Evolutionary conservation across 2,329 filamentous ascomycete species (phyloP), one percentile per base, ranked within the genome.

Genomic region (Coleophoma eucalyptorum): DNA sequence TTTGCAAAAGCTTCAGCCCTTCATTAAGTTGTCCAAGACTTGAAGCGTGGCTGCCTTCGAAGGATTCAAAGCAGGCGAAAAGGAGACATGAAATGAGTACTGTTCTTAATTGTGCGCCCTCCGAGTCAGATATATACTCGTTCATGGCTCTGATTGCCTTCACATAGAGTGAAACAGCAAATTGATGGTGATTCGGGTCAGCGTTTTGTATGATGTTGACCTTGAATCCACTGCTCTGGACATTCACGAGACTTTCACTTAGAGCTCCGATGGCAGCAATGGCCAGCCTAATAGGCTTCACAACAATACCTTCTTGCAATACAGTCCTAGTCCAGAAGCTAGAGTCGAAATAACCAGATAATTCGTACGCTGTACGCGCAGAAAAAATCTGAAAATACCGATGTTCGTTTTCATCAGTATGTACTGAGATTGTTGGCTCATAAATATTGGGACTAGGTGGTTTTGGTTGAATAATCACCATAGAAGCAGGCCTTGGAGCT

Each of bases 251-350:
- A 3, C 81, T 84, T 64, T 84, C 84, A 63, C 86, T 85, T 21
- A 88, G 68, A 3, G 83, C 82, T 15, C 82, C 84, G 4, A 88
- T 70, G 4, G 84, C 84, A 31, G 87, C 75, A n/a, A 86, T 81
- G 12, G 83, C 81, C 62, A 87, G 81, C 12, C 79, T 78, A 53
- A 88, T 81, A 21, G 84, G 73, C 7, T 75, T 67, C 57, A 84
- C 77, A 4, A 72, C 70, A 53, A 86, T 80, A 49, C 81, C 84
- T 62, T 84, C 81, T 56, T 82, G 79, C 11, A 86, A 64, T 5
- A 87, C 81, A 15, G 77, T 73, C 42, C 74, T 73, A 1, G 75
- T 81, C 83, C 84, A 88, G 62, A 87, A 87, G 2, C 74, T 70
- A 18, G 76, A 76, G 59, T 86, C 80, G 54, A 86, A 87, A 61